Evolutionary conservation across 106 monocot genomes (phyloP).

Genomic region (Iris macrosiphon): DNA sequence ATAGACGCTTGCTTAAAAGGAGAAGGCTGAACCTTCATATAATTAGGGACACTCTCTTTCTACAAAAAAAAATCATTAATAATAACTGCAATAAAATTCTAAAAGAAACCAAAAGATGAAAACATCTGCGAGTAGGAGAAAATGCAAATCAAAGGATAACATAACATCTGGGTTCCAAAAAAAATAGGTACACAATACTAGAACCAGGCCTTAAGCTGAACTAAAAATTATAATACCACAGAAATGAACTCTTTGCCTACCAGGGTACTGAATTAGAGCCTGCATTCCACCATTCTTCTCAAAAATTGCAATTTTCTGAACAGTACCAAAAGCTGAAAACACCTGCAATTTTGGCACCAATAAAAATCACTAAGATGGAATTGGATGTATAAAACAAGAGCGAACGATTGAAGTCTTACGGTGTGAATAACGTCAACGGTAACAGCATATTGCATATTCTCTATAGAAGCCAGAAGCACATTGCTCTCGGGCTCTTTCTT

Average conservation of each 20-base stretch:
- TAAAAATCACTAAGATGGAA: not conserved
- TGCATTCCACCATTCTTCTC: conserved; percentile 76
- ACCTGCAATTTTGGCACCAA: conserved; percentile 22
- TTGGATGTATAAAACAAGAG: not conserved
- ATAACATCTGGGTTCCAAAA: too few relatives aligned
- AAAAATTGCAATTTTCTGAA: conserved; percentile 75
- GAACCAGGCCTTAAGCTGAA: too few relatives aligned
- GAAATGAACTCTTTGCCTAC: conserved; percentile 7
- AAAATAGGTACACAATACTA: too few relatives aligned
- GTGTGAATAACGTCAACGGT: conserved; percentile 72
- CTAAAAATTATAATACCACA: too few relatives aligned
- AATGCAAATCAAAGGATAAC: too few relatives aligned
- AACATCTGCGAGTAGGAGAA: too few relatives aligned
- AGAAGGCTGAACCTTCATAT: too few relatives aligned
- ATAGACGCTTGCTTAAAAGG: too few relatives aligned
- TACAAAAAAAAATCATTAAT: too few relatives aligned
- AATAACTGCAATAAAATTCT: too few relatives aligned
- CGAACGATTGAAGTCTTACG: conserved; percentile 11
- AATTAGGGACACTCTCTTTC: too few relatives aligned
- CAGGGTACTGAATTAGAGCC: conserved; percentile 62
- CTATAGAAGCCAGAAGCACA: conserved; percentile 68
- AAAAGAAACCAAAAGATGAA: too few relatives aligned
- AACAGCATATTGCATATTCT: conserved; percentile 72
- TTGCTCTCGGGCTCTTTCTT: conserved; percentile 64
- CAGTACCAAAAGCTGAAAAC: conserved; percentile 57